phyloP scores from a whole-genome alignment of 2,329 filamentous ascomycete genomes.

The Verticillium klebahnii region DNA sequence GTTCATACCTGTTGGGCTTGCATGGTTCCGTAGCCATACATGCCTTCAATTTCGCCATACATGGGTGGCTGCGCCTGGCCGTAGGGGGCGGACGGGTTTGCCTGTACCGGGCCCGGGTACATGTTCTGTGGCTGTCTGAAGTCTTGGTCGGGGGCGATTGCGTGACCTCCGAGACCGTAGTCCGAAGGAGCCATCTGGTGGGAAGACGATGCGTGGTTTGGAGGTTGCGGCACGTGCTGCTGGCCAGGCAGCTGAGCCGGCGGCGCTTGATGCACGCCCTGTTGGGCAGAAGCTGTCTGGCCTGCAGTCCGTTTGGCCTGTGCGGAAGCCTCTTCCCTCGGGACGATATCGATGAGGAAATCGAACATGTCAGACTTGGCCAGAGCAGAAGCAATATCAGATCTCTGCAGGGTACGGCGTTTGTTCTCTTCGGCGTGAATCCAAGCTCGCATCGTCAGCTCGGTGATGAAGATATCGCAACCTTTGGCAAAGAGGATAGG shows the following conservation, averaged over 20 bases:
- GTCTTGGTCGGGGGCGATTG: slow-evolving; percentile 65
- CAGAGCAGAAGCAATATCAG: slow-evolving; percentile 91
- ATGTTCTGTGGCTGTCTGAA: slow-evolving; percentile 77
- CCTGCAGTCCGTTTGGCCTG: slow-evolving; percentile 72
- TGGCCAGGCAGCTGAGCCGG: slow-evolving; percentile 48
- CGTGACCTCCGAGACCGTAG: slow-evolving; percentile 59
- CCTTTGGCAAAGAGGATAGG: slow-evolving; percentile 98
- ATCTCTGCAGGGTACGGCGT: slow-evolving; percentile 87
- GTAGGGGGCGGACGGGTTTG: slow-evolving; percentile 66
- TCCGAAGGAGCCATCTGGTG: slow-evolving; percentile 57
- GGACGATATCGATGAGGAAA: slow-evolving; percentile 98
- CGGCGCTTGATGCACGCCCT: slow-evolving; percentile 21
- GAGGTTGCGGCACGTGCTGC: slow-evolving; percentile 48
- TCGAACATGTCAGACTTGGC: slow-evolving; percentile 99
- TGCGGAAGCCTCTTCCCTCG: slow-evolving; percentile 83
- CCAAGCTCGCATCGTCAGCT: slow-evolving; percentile 98
- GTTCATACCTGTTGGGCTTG: slow-evolving; percentile 74
- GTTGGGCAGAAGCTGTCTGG: slow-evolving; percentile 37
- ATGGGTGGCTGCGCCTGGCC: slow-evolving; percentile 75
- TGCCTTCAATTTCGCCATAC: slow-evolving; percentile 75
- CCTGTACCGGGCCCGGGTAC: slow-evolving; percentile 76
- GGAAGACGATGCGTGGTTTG: slow-evolving; percentile 47
- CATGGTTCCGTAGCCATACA: slow-evolving; percentile 81
- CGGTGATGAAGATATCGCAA: slow-evolving; percentile 98
- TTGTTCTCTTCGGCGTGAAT: slow-evolving; percentile 99